A percentile compares a stretch with the other conserved stretches of the same genome.
Evolutionary conservation across 2,329 filamentous ascomycete genomes (phyloP).

Genomic region (Trichoderma sp.): DNA sequence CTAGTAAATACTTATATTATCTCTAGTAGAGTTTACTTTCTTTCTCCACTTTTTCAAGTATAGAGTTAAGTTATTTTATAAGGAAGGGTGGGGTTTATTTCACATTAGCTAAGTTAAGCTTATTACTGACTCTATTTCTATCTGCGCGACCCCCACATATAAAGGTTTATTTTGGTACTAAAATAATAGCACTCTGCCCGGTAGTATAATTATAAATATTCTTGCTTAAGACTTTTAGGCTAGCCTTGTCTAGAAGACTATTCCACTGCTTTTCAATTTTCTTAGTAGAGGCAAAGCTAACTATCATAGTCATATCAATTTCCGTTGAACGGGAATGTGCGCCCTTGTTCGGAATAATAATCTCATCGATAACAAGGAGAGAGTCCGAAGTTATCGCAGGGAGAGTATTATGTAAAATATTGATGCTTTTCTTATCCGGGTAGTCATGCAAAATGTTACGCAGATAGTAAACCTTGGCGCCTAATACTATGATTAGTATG

Average conservation of each 20-base stretch:
- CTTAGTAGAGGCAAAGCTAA: not conserved
- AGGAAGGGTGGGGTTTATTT: too few relatives aligned
- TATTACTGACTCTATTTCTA: too few relatives aligned
- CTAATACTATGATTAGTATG: constrained; percentile 9
- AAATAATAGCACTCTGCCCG: not conserved
- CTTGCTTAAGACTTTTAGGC: not conserved
- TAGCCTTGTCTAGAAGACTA: not conserved
- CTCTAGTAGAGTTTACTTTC: too few relatives aligned
- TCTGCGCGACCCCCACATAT: too few relatives aligned
- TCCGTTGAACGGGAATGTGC: not conserved
- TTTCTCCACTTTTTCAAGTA: too few relatives aligned
- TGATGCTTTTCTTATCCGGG: constrained; percentile 25
- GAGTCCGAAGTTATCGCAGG: constrained; percentile 23
- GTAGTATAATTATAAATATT: not conserved
- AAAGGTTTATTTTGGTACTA: not conserved
- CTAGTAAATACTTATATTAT: too few relatives aligned
- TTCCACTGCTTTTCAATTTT: not conserved
- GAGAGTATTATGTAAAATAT: constrained; percentile 23
- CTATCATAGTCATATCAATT: not conserved
- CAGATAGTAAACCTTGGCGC: constrained; percentile 28
- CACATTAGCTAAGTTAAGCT: too few relatives aligned
- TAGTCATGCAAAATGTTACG: constrained; percentile 31
- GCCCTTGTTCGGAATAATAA: constrained; percentile 23
- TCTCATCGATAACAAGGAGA: constrained; percentile 28
- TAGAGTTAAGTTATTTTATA: too few relatives aligned